Base-by-base conservation (phyloP, 768 basidiomycete genomes). In the Tricholoma bakamatsutake region DNA sequence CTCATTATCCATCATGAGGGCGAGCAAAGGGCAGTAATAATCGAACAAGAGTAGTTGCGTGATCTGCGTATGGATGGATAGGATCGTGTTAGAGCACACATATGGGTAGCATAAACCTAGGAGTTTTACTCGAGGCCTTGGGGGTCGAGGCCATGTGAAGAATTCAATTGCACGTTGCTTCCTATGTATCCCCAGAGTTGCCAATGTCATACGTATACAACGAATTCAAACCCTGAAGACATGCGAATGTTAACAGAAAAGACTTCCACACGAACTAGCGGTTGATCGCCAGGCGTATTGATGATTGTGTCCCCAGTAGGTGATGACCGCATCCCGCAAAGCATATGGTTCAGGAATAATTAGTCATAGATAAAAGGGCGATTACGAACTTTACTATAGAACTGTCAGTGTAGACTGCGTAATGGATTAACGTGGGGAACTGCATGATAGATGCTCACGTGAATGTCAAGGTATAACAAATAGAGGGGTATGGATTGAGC, bases 401-500 rank as follows among this genome's bases (percentile, higher is more conserved):
- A 59, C 57, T 24, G 21, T 24, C 21, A 46, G 50, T 61, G 53
- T 60, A 58, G 53, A 18, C 37, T 31, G 24, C 18, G 24, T 24
- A 21, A 43, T 18, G 21, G 39, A 34, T 35, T 54, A 61, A 58
- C 18, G 58, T 57, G 53, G 34, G 58, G 42, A 42, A 58, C 54
- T 57, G 37, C 27, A 31, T 8, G 17, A 18, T 28, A 12, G 27
- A 13, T 28, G 13, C 28, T 30, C 12, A 45, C 24, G 27, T 45
- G 24, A 24, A 18, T 45, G 21, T 24, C 6, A 64, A 69, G 72
- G 73, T 75, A 74, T 72, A 71, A 56, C 61, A 64, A 62, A 65
- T 66, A 63, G 59, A 61, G 57, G 71, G 73, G 73, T 74, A 73
- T 75, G 68, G 54, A 64, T 62, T 54, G 57, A 53, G 50, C 28